These are phyloP conservation scores for Wickerhamomyces queroliae DNA, from an alignment of 805 yeast species.

Conservation along the genomic window DNA sequence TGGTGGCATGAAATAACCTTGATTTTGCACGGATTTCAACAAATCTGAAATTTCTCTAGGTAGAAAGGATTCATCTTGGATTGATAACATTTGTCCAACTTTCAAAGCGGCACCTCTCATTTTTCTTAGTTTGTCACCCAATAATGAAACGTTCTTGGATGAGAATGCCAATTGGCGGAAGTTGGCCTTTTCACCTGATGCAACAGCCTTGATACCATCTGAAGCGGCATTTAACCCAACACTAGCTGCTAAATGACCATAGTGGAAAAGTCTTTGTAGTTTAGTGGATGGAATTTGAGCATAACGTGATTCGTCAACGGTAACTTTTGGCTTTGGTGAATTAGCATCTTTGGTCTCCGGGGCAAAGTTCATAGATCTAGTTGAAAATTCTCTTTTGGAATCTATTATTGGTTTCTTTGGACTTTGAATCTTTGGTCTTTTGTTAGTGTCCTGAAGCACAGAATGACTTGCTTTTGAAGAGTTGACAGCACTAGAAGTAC, in stretches of 20 bases:
- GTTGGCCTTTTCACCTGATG: slow-evolving; percentile 44
- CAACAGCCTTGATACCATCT: slow-evolving; percentile 68
- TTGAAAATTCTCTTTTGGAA: slow-evolving; percentile 5
- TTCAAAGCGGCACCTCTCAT: slow-evolving; percentile 99
- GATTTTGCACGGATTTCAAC: slow-evolving; percentile 79
- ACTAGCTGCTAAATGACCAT: slow-evolving; percentile 88
- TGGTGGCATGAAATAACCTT: slow-evolving; percentile 96
- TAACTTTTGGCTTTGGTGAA: background rate
- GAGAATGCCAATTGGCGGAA: slow-evolving; percentile 61
- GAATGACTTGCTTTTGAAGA: slow-evolving; percentile 6
- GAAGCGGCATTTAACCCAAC: slow-evolving; percentile 80
- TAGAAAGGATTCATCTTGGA: slow-evolving; percentile 81
- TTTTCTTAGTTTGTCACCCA: slow-evolving; percentile 81
- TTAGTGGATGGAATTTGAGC: slow-evolving; percentile 84
- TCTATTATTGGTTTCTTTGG: background rate
- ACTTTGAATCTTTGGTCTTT: background rate
- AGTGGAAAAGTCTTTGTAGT: slow-evolving; percentile 85
- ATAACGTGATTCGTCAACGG: slow-evolving; percentile 39
- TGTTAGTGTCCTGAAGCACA: background rate
- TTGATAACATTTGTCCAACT: slow-evolving; percentile 94
- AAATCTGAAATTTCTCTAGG: slow-evolving; percentile 84
- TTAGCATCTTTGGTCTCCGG: no score
- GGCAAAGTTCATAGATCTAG: background rate
- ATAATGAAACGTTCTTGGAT: slow-evolving; percentile 78
- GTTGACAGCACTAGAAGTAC: background rate